These are phyloP conservation scores for Candida suzukii DNA, from an alignment of 805 yeast species.

Conservation along the genomic window DNA sequence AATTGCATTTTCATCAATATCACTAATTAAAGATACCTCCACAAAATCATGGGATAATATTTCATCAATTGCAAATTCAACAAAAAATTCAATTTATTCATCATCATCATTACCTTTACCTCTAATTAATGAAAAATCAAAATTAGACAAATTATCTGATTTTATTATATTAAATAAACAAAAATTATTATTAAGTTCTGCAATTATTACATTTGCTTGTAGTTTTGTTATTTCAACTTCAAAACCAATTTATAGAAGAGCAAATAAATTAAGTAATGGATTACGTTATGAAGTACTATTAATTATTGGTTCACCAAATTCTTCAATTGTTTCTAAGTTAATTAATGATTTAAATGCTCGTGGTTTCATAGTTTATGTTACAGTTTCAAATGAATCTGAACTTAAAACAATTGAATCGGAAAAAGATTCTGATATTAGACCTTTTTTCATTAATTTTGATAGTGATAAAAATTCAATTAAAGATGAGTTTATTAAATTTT, in stretches of 20 bases:
- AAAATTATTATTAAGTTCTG: too few species aligned
- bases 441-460: slow-evolving; percentile 47
- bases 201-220: too few species aligned
- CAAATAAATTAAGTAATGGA: slow-evolving; percentile 57
- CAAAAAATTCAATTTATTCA: too few species aligned
- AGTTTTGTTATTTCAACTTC: background rate
- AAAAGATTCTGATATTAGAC: slow-evolving; percentile 61
- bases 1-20: background rate
- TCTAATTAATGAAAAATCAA: too few species aligned
- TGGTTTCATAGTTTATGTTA: slow-evolving; percentile 76
- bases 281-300: slow-evolving; percentile 71
- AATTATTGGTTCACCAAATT: slow-evolving; percentile 70
- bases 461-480: slow-evolving; percentile 25
- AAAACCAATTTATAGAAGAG: slow-evolving; percentile 34
- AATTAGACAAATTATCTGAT: background rate
- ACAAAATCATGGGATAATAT: background rate
- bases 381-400: slow-evolving; percentile 60
- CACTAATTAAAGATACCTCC: background rate
- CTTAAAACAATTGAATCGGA: slow-evolving; percentile 46
- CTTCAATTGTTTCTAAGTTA: slow-evolving; percentile 61
- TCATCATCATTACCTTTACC: too few species aligned
- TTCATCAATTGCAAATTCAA: background rate
- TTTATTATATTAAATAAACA: too few species aligned
- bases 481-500: slow-evolving; percentile 42
- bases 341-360: slow-evolving; percentile 70